These are phyloP conservation scores for Ceriops zippeliana DNA, from an alignment of 345 rosid species.

Conservation along the genomic window DNA sequence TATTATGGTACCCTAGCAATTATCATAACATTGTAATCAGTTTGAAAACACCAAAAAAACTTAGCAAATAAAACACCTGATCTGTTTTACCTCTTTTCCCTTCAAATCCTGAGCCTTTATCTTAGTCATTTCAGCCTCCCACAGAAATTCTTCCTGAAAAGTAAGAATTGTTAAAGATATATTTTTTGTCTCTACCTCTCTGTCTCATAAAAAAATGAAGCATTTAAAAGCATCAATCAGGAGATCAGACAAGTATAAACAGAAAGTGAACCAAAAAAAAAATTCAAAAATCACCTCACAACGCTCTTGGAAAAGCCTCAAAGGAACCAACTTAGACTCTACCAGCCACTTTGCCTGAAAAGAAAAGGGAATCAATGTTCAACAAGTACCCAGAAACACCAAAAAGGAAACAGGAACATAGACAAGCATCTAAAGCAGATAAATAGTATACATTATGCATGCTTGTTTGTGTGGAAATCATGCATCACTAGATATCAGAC, in stretches of 20 bases:
- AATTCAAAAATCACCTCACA: conserved; percentile 57
- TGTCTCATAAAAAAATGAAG: conserved; percentile 3
- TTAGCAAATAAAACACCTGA: not conserved
- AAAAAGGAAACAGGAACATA: not conserved
- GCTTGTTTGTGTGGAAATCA: too few species aligned
- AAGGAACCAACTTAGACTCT: conserved; percentile 77
- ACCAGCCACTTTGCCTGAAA: conserved; percentile 91
- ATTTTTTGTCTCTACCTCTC: not conserved
- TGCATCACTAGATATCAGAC: too few species aligned
- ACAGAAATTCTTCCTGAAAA: conserved; percentile 88
- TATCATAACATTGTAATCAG: too few species aligned
- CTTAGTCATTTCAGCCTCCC: conserved; percentile 98
- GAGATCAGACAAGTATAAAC: not conserved
- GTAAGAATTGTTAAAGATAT: conserved; percentile 3
- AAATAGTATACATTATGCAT: not conserved
- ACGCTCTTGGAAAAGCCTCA: conserved; percentile 92
- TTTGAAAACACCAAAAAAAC: too few species aligned
- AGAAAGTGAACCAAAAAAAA: not conserved
- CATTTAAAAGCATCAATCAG: too few species aligned
- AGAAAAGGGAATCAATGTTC: not conserved
- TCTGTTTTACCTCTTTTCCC: conserved; percentile 85
- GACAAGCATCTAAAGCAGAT: not conserved
- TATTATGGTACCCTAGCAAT: too few species aligned
- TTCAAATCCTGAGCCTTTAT: conserved; percentile 97
- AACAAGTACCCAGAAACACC: not conserved